Base-by-base conservation (phyloP, 2,329 filamentous ascomycete species). In the Cercospora sp. region DNA sequence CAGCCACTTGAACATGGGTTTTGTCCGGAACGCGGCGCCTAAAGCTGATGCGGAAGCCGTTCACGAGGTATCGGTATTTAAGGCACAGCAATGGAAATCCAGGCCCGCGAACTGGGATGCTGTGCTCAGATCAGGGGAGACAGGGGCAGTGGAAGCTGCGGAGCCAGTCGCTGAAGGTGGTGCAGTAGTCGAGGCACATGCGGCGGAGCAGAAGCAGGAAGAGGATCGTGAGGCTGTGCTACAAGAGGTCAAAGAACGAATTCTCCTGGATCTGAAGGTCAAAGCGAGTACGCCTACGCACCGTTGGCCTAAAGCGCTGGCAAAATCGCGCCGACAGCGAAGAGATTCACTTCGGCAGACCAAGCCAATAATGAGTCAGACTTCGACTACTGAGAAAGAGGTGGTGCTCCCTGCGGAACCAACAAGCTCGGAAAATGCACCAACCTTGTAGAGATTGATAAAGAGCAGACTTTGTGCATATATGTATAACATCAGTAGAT, bases 1-100 rank as follows among this genome's bases (percentile, higher is more conserved):
- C 16, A 30, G 69, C 28, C 79, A 80, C 63, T 70, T 72, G 45
- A 68, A 64, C 9, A 75, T 79, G 71, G 76, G 76, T 62, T 67
- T 75, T 60, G 55, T 69, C 13, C 70, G 75, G 28, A 71, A 77
- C 57, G 73, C 69, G 33, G 63, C 64, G 3, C 69, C 69, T 1
- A 42, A 33, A 33, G 63, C 66, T 36, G 48, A 60, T 33, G 28
- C 45, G 5, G 36, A 65, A n/a, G 45, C 31, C 6, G 18, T 60
- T 28, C 58, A 65, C 28, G 48, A 59, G 30, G 10, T 68, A 16
- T 51, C 55, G 20, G 31, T 59, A 0, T 66, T 68, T 28, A 68
- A 65, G 57, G 57, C 16, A 8, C 26, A 48, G 12, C 28, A 31
- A n/a, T 60, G 55, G 55, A 53, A 60, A 16, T 30, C 23, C 6